These are phyloP conservation scores for Ganoderma lingzhi DNA, from an alignment of 1,284 basidiomycete genomes.

Conservation along the genomic window DNA sequence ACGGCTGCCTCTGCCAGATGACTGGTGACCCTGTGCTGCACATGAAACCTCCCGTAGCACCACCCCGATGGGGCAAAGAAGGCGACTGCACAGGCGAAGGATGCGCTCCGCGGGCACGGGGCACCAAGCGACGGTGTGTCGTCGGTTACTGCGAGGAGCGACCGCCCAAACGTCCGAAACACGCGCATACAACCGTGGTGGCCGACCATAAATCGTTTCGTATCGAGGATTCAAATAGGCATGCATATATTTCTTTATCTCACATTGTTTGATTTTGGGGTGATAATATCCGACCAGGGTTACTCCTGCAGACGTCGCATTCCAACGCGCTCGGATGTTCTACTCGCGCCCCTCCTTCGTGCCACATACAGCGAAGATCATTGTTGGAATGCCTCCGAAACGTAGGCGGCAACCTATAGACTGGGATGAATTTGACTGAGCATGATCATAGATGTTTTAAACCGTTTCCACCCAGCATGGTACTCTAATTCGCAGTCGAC, in stretches of 20 bases:
- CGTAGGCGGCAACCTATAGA: conserved; percentile 51
- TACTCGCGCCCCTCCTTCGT: conserved; percentile 68
- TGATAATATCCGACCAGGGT: conserved; percentile 35
- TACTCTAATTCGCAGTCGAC: conserved; percentile 37
- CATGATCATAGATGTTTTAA: conserved; percentile 62
- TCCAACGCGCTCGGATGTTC: conserved; percentile 69
- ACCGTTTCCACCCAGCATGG: conserved; percentile 58
- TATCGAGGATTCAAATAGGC: not conserved
- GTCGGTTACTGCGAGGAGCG: conserved; percentile 25
- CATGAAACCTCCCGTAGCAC: conserved; percentile 41
- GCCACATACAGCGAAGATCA: conserved; percentile 53
- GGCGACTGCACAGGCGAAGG: not conserved
- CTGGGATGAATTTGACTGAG: not conserved
- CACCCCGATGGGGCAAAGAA: not conserved
- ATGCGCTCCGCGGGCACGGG: not conserved
- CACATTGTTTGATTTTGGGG: not conserved
- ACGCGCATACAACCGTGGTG: not conserved
- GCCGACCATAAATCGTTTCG: not conserved
- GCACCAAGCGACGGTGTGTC: conserved; percentile 26
- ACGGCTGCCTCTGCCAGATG: conserved; percentile 84
- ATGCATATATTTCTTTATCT: not conserved
- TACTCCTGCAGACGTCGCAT: conserved; percentile 59
- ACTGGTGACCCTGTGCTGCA: conserved; percentile 74
- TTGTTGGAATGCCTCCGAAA: conserved; percentile 72
- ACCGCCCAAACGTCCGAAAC: conserved; percentile 27